Conservation (phyloP, 2,329 filamentous ascomycete genomes). For the Laburnicola sp. region DNA sequence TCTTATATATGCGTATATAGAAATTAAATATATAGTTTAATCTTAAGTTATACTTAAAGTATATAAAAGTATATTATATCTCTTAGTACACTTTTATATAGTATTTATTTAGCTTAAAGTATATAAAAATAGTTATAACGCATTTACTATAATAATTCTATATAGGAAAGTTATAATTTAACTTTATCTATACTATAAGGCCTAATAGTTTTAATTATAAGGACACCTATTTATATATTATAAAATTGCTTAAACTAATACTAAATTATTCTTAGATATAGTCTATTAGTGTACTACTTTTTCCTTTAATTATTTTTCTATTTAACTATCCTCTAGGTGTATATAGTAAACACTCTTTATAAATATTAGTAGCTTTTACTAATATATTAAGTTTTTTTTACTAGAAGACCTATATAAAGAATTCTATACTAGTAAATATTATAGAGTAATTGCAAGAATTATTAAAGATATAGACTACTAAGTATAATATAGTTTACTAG, state of each 20-base stretch:
- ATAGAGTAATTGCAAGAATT: neutral
- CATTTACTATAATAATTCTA: slow-evolving; percentile 19
- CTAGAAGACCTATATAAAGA: slow-evolving; percentile 8
- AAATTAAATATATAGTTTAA: neutral
- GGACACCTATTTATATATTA: slow-evolving; percentile 16
- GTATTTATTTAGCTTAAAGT: slow-evolving; percentile 14
- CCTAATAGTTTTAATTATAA: slow-evolving; percentile 14
- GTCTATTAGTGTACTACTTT: slow-evolving; percentile 19
- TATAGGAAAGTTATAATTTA: slow-evolving; percentile 9
- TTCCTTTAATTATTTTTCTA: slow-evolving; percentile 25
- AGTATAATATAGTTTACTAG: too few relatives aligned
- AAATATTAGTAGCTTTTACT: neutral
- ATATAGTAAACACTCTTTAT: slow-evolving; percentile 20
- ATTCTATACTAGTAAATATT: slow-evolving; percentile 7
- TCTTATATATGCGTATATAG: neutral
- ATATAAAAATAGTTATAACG: slow-evolving; percentile 17
- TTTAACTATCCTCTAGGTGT: slow-evolving; percentile 24
- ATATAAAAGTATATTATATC: neutral
- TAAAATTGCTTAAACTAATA: slow-evolving; percentile 18
- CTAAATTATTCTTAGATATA: slow-evolving; percentile 22
- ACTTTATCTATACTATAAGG: slow-evolving; percentile 19
- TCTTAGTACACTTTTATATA: neutral
- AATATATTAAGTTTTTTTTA: slow-evolving; percentile 3
- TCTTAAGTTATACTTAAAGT: neutral
- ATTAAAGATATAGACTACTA: neutral